phyloP scores from a whole-genome alignment of 2,329 filamentous ascomycete genomes.

The Trichoderma citrinoviride region DNA sequence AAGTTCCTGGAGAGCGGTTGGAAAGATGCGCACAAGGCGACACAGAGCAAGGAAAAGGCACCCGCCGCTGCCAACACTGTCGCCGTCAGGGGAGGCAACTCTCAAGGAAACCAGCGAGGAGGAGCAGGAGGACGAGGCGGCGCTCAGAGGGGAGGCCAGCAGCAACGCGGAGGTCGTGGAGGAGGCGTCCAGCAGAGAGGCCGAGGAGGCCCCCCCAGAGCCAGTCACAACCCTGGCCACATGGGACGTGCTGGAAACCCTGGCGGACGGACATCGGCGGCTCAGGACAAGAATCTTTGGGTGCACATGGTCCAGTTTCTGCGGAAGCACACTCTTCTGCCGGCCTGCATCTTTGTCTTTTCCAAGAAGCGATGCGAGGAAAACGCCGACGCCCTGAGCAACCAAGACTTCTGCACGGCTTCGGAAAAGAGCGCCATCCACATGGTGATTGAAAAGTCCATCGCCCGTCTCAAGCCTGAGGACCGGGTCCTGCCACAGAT shows the following conservation, averaged over 20 bases:
- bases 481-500: slow-evolving; percentile 92
- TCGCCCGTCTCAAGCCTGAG: slow-evolving; percentile 86
- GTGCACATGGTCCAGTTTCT: slow-evolving; percentile 91
- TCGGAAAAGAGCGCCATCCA: slow-evolving; percentile 95
- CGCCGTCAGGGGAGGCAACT: slow-evolving; percentile 39
- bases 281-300: slow-evolving; percentile 95
- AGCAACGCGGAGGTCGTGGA: slow-evolving; percentile 38
- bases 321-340: slow-evolving; percentile 80
- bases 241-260: slow-evolving; percentile 85
- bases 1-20: slow-evolving; percentile 88
- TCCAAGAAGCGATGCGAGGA: slow-evolving; percentile 98
- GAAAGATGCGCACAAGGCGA: slow-evolving; percentile 84
- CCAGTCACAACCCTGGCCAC: slow-evolving; percentile 69
- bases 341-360: slow-evolving; percentile 96
- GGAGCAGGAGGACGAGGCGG: slow-evolving; percentile 47
- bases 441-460: slow-evolving; percentile 94
- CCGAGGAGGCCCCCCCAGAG: slow-evolving; percentile 52
- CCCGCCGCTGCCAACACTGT: slow-evolving; percentile 39
- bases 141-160: slow-evolving; percentile 45
- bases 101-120: slow-evolving; percentile 32
- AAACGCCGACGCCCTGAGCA: slow-evolving; percentile 91
- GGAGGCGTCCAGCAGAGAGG: slow-evolving; percentile 53
- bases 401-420: slow-evolving; percentile 91
- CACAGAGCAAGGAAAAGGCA: slow-evolving; percentile 81
- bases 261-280: slow-evolving; percentile 81